These are phyloP conservation scores for Malassezia yamatoensis DNA, from an alignment of 1,284 basidiomycete genomes.

Conservation along the genomic window DNA sequence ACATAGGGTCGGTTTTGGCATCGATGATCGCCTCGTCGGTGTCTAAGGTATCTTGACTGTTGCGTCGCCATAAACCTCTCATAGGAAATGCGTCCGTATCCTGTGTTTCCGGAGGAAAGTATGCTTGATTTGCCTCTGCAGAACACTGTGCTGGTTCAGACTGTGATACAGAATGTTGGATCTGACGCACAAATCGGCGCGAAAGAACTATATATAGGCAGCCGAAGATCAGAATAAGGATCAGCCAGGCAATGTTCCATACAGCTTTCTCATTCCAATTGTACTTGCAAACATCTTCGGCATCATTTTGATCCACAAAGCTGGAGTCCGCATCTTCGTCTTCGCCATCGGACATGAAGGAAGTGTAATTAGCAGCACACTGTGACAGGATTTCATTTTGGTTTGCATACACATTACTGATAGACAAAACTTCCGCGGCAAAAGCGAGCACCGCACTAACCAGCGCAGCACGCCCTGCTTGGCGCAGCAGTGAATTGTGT, in stretches of 20 bases:
- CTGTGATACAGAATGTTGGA: background rate
- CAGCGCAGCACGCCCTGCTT: background rate
- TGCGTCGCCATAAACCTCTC: background rate
- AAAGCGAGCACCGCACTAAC: background rate
- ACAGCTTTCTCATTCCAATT: conserved; percentile 3
- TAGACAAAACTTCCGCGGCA: background rate
- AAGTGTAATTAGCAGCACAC: conserved; percentile 1
- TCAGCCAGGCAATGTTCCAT: conserved; percentile 15
- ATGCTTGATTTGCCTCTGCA: background rate
- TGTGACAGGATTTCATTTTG: background rate
- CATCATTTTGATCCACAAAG: background rate
- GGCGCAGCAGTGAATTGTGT: background rate
- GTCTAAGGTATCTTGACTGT: background rate
- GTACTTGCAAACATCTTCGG: background rate
- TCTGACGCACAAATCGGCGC: background rate
- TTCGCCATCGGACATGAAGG: background rate
- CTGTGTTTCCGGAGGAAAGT: conserved; percentile 3
- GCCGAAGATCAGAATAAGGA: conserved; percentile 8
- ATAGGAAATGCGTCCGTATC: background rate
- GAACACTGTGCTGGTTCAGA: background rate
- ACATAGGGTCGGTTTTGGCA: background rate
- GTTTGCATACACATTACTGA: conserved; percentile 7
- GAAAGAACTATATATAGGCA: background rate
- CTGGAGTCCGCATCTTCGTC: background rate
- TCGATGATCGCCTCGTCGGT: background rate